phyloP scores from a whole-genome alignment of 768 basidiomycete genomes.

The Pleurotus tuber-regium region DNA sequence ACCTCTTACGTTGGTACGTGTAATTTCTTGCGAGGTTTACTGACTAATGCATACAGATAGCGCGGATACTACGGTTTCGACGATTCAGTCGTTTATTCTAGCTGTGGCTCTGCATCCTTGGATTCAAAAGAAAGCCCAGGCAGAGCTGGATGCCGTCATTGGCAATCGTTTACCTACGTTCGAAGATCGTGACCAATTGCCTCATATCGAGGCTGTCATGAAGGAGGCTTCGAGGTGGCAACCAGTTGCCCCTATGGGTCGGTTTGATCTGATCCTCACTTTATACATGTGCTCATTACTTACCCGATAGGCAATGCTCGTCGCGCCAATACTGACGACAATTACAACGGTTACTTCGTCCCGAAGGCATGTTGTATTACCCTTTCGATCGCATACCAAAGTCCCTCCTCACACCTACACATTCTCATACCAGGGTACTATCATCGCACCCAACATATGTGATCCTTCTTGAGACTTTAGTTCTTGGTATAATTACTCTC shows the following conservation, averaged over 20 bases:
- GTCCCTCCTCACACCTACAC: not conserved
- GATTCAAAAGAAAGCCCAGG: slow-evolving; percentile 18
- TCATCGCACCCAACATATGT: slow-evolving; percentile 30
- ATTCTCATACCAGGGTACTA: slow-evolving; percentile 17
- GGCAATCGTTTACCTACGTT: slow-evolving; percentile 19
- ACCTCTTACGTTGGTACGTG: too few species aligned
- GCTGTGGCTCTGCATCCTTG: slow-evolving; percentile 17
- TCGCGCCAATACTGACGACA: slow-evolving; percentile 25
- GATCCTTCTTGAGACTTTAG: slow-evolving; percentile 10
- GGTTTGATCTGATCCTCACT: not conserved
- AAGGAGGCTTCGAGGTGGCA: slow-evolving; percentile 17
- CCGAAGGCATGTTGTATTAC: slow-evolving; percentile 16
- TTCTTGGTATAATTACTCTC: not conserved
- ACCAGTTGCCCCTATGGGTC: slow-evolving; percentile 15
- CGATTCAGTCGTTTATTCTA: slow-evolving; percentile 15
- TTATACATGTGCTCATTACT: not conserved
- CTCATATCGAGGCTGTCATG: slow-evolving; percentile 18
- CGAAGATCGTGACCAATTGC: slow-evolving; percentile 14
- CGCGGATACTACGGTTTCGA: slow-evolving; percentile 13
- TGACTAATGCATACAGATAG: slow-evolving; percentile 8
- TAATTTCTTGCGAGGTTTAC: too few species aligned
- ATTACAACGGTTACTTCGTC: slow-evolving; percentile 33
- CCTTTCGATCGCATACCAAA: not conserved
- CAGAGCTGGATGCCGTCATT: slow-evolving; percentile 19
- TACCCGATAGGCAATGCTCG: slow-evolving; percentile 27